A percentile compares a stretch with the other conserved stretches of the same genome.
phyloP scores from a whole-genome alignment of 192 early-diverging fungal genomes.

The Irineochytrium annulatum region DNA sequence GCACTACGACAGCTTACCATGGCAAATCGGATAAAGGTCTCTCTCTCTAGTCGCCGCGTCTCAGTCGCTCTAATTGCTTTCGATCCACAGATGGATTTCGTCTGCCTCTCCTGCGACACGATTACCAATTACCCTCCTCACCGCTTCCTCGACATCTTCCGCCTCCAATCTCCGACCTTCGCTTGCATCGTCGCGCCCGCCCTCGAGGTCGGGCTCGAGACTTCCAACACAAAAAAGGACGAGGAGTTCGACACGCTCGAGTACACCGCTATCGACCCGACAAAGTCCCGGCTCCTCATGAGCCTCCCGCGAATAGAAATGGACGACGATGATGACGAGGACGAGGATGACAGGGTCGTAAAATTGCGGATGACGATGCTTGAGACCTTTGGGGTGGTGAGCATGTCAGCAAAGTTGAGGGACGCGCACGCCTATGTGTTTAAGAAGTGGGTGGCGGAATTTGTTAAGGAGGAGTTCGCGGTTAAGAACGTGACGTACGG shows the following conservation, averaged over 20 bases:
- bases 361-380: constrained; percentile 61
- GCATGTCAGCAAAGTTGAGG: constrained; percentile 74
- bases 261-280: constrained; percentile 47
- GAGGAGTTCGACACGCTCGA: constrained; percentile 44
- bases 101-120: constrained; percentile 88
- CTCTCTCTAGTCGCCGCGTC: neutral
- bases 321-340: constrained; percentile 46
- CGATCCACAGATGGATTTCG: constrained; percentile 66
- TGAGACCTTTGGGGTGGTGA: constrained; percentile 71
- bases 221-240: constrained; percentile 36
- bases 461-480: constrained; percentile 58
- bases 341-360: constrained; percentile 56
- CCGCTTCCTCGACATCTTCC: constrained; percentile 79
- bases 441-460: constrained; percentile 88
- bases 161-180: constrained; percentile 72
- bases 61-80: neutral
- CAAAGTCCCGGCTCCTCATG: constrained; percentile 37
- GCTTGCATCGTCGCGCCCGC: too few relatives aligned
- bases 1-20: constrained; percentile 73
- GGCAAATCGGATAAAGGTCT: constrained; percentile 80
- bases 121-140: constrained; percentile 80
- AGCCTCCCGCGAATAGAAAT: too few relatives aligned
- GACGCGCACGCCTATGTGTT: constrained; percentile 93
- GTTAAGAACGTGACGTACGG: constrained; percentile 70
- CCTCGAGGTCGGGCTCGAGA: too few relatives aligned